These are phyloP conservation scores for Styphnolobium japonicum DNA, from an alignment of 306 rosid genomes.

Conservation along the genomic window DNA sequence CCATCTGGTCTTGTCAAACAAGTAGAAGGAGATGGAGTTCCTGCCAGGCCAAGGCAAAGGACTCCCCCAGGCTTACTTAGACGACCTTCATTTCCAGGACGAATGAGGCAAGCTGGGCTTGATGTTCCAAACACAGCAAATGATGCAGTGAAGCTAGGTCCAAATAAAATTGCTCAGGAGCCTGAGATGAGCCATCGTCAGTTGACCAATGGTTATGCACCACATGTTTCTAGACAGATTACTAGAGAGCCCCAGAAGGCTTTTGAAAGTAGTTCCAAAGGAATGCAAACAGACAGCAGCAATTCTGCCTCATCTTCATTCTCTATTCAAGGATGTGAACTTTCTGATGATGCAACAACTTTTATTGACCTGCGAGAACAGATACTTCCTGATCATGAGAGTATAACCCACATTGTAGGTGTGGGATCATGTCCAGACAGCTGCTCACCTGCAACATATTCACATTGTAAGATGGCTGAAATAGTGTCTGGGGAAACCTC, in stretches of 20 bases:
- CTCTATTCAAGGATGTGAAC: conserved; percentile 80
- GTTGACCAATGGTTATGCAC: conserved; percentile 41
- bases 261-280: conserved; percentile 58
- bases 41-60: conserved; percentile 65
- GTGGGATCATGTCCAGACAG: conserved; percentile 39
- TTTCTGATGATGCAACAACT: conserved; percentile 71
- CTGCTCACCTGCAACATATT: conserved; percentile 36
- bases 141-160: conserved; percentile 39
- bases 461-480: conserved; percentile 41
- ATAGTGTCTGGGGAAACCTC: conserved; percentile 24
- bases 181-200: conserved; percentile 46
- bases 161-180: conserved; percentile 49
- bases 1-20: conserved; percentile 57
- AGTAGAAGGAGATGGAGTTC: conserved; percentile 68
- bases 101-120: conserved; percentile 56
- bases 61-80: conserved; percentile 75
- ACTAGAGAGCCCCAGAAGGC: conserved; percentile 44
- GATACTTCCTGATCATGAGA: conserved; percentile 40
- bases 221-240: conserved; percentile 42
- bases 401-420: conserved; percentile 31
- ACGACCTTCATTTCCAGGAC: conserved; percentile 60
- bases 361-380: conserved; percentile 58
- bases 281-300: conserved; percentile 70
- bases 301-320: conserved; percentile 78
- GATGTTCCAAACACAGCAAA: conserved; percentile 53